phyloP scores from a whole-genome alignment of 1,284 basidiomycete genomes.

The Fomitiporia mediterranea region DNA sequence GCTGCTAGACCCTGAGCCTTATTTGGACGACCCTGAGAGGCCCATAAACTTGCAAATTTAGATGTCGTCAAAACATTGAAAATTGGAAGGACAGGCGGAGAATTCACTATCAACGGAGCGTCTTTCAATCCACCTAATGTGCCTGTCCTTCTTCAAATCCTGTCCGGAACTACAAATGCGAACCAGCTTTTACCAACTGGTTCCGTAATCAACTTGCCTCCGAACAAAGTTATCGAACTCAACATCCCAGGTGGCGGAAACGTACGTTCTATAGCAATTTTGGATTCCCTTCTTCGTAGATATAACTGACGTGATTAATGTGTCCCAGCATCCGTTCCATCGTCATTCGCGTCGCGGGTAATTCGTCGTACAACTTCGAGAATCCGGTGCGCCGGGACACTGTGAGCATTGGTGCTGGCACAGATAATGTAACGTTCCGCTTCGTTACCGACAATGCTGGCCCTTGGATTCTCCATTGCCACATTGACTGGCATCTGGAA shows the following conservation, averaged over 20 bases:
- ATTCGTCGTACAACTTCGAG: slow-evolving; percentile 31
- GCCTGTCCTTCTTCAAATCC: slow-evolving; percentile 48
- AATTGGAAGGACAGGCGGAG: slow-evolving; percentile 24
- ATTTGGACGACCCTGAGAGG: too few relatives aligned
- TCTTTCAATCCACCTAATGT: too few relatives aligned
- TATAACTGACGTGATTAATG: not conserved
- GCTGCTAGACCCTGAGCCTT: too few relatives aligned
- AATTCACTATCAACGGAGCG: slow-evolving; percentile 23
- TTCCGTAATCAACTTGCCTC: slow-evolving; percentile 41
- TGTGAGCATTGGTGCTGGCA: slow-evolving; percentile 29
- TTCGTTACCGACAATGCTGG: slow-evolving; percentile 42
- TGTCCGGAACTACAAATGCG: slow-evolving; percentile 43
- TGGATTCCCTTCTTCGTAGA: not conserved
- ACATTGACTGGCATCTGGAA: slow-evolving; percentile 35
- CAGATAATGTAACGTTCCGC: slow-evolving; percentile 34
- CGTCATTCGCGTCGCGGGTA: slow-evolving; percentile 34
- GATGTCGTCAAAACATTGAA: slow-evolving; percentile 28
- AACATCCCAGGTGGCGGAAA: slow-evolving; percentile 26
- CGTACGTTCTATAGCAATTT: slow-evolving; percentile 17
- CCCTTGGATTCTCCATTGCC: slow-evolving; percentile 46
- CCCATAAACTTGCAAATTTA: too few relatives aligned
- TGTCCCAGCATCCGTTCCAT: slow-evolving; percentile 2
- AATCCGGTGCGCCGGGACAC: slow-evolving; percentile 37
- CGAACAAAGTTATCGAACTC: slow-evolving; percentile 44
- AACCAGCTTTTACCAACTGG: slow-evolving; percentile 42